Percentiles rank a stretch among this genome's conserved stretches.
phyloP scores from a whole-genome alignment of 306 rosid genomes.

The Vigna angularis region DNA sequence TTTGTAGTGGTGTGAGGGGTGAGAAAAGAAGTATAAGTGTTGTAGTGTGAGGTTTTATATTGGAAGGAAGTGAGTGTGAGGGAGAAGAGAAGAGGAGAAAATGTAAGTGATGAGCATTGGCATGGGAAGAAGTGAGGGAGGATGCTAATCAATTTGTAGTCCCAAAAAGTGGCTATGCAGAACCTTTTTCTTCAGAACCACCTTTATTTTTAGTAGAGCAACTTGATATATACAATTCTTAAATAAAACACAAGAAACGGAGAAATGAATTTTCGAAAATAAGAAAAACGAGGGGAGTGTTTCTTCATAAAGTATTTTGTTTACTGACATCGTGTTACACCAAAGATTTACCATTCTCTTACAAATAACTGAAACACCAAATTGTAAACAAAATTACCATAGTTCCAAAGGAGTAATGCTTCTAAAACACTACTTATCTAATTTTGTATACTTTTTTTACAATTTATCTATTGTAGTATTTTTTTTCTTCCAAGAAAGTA shows the following conservation, averaged over 20 bases:
- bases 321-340: too few species aligned
- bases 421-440: too few species aligned
- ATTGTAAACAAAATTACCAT: too few species aligned
- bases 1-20: conserved; percentile 11
- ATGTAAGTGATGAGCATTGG: conserved; percentile 26
- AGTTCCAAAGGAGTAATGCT: too few species aligned
- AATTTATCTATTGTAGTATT: too few species aligned
- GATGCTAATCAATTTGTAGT: conserved; percentile 78
- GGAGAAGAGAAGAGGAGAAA: neutral
- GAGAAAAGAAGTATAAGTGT: neutral
- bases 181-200: too few species aligned
- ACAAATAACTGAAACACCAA: too few species aligned
- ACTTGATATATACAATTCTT: conserved; percentile 62
- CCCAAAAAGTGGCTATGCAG: conserved; percentile 46
- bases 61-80: conserved; percentile 14
- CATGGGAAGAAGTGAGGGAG: conserved; percentile 57
- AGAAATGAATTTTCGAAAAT: neutral
- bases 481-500: too few species aligned
- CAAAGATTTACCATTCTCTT: too few species aligned
- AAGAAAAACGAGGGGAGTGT: conserved; percentile 11
- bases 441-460: too few species aligned
- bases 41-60: neutral
- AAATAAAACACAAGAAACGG: conserved; percentile 41
- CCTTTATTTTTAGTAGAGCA: conserved; percentile 25
- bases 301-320: too few species aligned